Base-by-base conservation (phyloP, 352 stramenopile species). In the Elongisporangium prolatum region DNA sequence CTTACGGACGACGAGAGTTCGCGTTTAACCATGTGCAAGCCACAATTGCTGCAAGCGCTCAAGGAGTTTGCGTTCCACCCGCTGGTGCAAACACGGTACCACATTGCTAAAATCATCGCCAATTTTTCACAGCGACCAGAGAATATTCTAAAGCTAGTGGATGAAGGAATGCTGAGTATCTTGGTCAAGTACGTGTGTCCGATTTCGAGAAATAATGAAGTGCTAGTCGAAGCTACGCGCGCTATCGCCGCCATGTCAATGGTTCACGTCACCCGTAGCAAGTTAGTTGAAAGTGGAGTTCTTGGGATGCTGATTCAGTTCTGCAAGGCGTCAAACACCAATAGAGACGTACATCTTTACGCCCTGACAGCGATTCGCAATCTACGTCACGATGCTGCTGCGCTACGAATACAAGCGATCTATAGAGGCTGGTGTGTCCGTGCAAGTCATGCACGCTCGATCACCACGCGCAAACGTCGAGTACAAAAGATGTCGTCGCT, bases 131-230 rank as follows among this genome's bases (percentile, higher is more conserved):
- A 86, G 40, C 74, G 78, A 4, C 72, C 72, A 0, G 82, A 90
- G 61, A 92, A 92, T 62, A 74, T 83, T 28, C 53, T 88, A 8
- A 92, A 89, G 49, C 68, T 92, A 37, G 60, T 92, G 14, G 80
- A 92, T 59, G 73, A 82, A 40, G 77, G 80, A 11, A 71, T 90
- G 38, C 54, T 90, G 10, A 54, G 62, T 9, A 77, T 90, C 40
- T 61, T 92, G n/a, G 74, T 90, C 61, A 80, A 84, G 62, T 88
- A 86, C 56, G 81, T 90, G 8, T 85, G 71, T 16, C 76, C 80
- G 1, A 65, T 77, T 21, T 76, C 78, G 13, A 57, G 74, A 17
- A 73, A 80, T 57, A 80, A 72, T 54, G 71, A 82, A 37, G 71
- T 90, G 17, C 61, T 88, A 14, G 65, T 83, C 18, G 68, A 87